Base-by-base conservation (phyloP, 768 basidiomycete species). In the Panellus pusillus region DNA sequence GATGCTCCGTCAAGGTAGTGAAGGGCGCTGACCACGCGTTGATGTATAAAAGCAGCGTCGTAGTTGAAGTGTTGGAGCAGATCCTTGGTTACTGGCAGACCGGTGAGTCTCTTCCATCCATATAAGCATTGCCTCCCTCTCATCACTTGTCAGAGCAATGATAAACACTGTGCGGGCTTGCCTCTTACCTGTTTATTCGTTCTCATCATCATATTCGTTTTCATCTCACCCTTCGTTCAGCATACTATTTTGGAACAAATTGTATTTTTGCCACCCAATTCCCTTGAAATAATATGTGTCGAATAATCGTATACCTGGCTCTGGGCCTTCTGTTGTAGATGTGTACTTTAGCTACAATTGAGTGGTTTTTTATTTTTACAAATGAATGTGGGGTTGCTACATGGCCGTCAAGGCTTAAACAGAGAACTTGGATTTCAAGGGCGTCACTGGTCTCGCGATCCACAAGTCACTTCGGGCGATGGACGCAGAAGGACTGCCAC, bases 21-120 rank as follows among this genome's bases (percentile, higher is more conserved):
- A 84, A 82, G 63, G 91, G 91, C 35, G 95, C 91, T 17, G 93
- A 93, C 61, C 96, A 99, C 69, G 87, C 85, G 45, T 76, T 99
- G 49, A 93, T 99, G 91, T 97, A 93, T 71, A 87, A 86, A 67
- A 89, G 88, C 67, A 79, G 80, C 52, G 89, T 93, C 29, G 89
- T 94, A 47, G 83, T 94, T 24, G 92, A 94, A 59, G 89, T 90
- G 31, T 71, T 94, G 40, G 92, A 94, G 69, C 77, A 79, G 55
- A 71, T 89, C 37, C 72, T 81, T 54, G 78, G 81, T 48, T 81
- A 74, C 54, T 86, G 84, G 84, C 70, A 70, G 58, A 55, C 58
- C 27, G 66, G 70, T 66, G 48, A 47, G 65, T 61, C 13, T 35
- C 12, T 9, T 57, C 37, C 15, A 6, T 24, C 6, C 24, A 18